Conservation (phyloP, 805 yeast species). For the Cyberlindnera saturnus region DNA sequence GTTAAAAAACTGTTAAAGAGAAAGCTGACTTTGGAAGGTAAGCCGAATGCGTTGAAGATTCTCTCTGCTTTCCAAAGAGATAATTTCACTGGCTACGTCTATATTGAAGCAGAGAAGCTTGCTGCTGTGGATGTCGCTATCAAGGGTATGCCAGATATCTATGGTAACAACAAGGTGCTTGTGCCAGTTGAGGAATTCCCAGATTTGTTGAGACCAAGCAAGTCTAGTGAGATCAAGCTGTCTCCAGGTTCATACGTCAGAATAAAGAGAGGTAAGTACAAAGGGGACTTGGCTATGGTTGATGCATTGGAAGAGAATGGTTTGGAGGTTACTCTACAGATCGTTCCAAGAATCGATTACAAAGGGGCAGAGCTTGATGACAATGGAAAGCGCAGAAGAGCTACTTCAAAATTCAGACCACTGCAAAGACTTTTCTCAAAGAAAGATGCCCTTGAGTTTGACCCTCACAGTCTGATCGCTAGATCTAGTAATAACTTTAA, state of each 20-base stretch:
- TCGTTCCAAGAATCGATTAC: conserved; percentile 92
- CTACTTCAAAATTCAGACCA: conserved; percentile 65
- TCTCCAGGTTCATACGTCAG: conserved; percentile 92
- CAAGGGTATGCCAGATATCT: conserved; percentile 85
- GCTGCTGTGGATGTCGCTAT: conserved; percentile 88
- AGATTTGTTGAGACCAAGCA: conserved; percentile 82
- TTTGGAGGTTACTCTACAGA: conserved; percentile 85
- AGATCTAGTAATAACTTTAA: conserved; percentile 61
- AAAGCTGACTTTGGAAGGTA: conserved; percentile 69
- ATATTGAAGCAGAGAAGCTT: conserved; percentile 89
- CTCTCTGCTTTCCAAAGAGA: conserved; percentile 92
- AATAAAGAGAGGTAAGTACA: conserved; percentile 83
- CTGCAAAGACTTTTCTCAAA: conserved; percentile 83
- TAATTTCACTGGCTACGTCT: conserved; percentile 84
- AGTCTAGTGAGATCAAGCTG: conserved; percentile 79
- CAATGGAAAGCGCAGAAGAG: conserved; percentile 42
- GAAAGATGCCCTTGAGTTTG: conserved; percentile 82
- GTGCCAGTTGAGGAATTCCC: conserved; percentile 97
- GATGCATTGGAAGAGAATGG: conserved; percentile 93
- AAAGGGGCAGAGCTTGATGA: conserved; percentile 61
- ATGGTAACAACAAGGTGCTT: conserved; percentile 62
- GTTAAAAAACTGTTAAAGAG: conserved; percentile 82
- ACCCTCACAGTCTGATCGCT: conserved; percentile 63
- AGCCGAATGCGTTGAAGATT: conserved; percentile 75
- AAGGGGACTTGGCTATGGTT: conserved; percentile 88